Conservation (phyloP, 2,329 filamentous ascomycete species). For the Fusarium coicis region DNA sequence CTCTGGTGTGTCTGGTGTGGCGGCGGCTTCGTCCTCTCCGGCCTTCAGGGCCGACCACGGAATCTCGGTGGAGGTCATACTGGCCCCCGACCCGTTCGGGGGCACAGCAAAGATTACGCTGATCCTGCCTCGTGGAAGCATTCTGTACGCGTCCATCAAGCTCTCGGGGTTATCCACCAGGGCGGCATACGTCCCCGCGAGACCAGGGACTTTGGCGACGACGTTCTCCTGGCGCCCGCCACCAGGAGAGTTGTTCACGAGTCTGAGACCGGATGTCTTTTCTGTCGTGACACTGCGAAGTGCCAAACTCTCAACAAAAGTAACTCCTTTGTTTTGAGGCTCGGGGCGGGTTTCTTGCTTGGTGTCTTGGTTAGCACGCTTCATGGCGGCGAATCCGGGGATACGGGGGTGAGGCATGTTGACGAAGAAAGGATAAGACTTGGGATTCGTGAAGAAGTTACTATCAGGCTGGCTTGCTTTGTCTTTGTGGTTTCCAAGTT, state of each 20-base stretch:
- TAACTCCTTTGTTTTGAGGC: background rate
- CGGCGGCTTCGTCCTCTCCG: background rate
- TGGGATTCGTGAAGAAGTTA: background rate
- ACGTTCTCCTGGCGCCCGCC: conserved; percentile 6
- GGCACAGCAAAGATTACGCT: background rate
- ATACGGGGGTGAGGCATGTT: background rate
- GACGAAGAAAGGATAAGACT: background rate
- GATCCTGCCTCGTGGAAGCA: fast-evolving
- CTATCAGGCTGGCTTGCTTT: fast-evolving
- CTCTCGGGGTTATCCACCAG: fast-evolving
- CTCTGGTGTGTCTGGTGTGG: background rate
- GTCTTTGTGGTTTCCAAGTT: fast-evolving
- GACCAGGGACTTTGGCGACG: background rate
- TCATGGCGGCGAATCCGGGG: background rate
- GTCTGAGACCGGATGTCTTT: background rate
- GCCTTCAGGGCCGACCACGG: background rate
- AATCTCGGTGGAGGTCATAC: fast-evolving
- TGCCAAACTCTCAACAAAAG: background rate
- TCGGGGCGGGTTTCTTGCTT: too few species aligned
- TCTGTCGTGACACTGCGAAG: background rate
- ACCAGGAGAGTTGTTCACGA: background rate
- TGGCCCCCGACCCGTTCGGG: background rate
- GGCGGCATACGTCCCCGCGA: background rate
- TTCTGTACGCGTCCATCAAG: fast-evolving
- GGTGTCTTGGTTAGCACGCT: background rate